Percentiles rank a stretch among this genome's conserved stretches.
Conservation (phyloP, 768 basidiomycete genomes). For the Lactarius pseudohatsudake region DNA sequence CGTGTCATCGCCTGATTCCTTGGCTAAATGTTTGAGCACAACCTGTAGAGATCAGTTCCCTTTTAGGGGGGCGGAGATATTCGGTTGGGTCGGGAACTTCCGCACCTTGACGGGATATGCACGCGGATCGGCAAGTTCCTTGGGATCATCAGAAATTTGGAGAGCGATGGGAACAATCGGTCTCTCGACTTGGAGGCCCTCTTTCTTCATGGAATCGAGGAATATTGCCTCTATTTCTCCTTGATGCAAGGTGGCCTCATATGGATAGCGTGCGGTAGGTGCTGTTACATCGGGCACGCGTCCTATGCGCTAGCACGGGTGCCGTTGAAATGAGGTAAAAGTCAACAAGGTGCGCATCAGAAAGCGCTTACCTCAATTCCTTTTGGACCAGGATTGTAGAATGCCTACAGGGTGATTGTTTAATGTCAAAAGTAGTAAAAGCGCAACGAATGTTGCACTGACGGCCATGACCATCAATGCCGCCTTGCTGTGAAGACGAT, state of each 20-base stretch:
- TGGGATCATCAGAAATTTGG: constrained; percentile 44
- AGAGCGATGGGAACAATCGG: constrained; percentile 52
- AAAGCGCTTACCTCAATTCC: constrained; percentile 55
- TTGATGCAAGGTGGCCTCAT: constrained; percentile 69
- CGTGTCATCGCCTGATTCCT: constrained; percentile 38
- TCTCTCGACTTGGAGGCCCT: constrained; percentile 51
- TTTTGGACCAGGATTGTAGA: constrained; percentile 63
- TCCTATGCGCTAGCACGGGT: constrained; percentile 50
- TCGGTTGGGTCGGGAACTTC: background rate
- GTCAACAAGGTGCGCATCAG: background rate
- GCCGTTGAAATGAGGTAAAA: background rate
- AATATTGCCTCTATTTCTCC: constrained; percentile 63
- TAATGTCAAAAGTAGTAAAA: background rate
- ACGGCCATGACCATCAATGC: constrained; percentile 72
- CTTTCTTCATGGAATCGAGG: constrained; percentile 50
- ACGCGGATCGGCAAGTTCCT: constrained; percentile 43
- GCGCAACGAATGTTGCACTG: constrained; percentile 30
- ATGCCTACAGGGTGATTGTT: constrained; percentile 48
- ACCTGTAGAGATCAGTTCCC: constrained; percentile 38
- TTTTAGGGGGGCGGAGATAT: background rate
- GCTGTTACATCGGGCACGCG: constrained; percentile 63
- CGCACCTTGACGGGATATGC: constrained; percentile 39
- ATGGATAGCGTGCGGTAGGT: constrained; percentile 65
- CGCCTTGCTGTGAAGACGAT: constrained; percentile 59
- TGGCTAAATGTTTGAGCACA: constrained; percentile 44